phyloP scores from a whole-genome alignment of 2,329 filamentous ascomycete genomes.

The Phoma sp. region DNA sequence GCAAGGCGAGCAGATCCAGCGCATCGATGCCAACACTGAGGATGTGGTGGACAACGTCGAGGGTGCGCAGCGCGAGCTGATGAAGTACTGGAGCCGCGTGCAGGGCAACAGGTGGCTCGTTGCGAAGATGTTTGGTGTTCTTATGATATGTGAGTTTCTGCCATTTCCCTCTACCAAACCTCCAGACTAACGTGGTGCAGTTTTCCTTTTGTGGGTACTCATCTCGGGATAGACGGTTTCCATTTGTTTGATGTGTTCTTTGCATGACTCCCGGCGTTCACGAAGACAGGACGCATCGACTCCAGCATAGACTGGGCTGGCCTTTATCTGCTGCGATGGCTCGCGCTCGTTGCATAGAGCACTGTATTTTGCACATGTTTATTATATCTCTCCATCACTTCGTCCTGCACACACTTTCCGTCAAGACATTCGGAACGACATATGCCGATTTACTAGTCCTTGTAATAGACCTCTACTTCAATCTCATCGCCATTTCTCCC shows the following conservation, averaged over 20 bases:
- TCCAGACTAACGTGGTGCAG: constrained; percentile 14
- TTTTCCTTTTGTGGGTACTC: constrained; percentile 70
- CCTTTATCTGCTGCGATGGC: constrained; percentile 1
- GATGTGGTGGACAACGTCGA: constrained; percentile 99
- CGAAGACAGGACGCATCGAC: constrained; percentile 23
- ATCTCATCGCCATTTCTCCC: not conserved
- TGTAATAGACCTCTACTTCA: constrained; percentile 14
- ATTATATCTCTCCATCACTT: constrained; percentile 15
- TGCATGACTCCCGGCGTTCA: constrained; percentile 31
- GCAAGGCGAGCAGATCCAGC: constrained; percentile 96
- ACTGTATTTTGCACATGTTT: constrained; percentile 12
- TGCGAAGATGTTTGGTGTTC: constrained; percentile 81
- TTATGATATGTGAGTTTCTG: constrained; percentile 80
- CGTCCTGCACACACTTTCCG: constrained; percentile 1
- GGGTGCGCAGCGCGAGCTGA: constrained; percentile 89
- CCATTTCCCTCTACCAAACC: not conserved
- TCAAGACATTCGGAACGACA: constrained; percentile 1
- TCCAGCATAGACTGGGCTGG: constrained; percentile 12
- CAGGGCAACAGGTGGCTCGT: constrained; percentile 96
- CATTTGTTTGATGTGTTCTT: constrained; percentile 14
- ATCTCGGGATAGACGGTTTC: constrained; percentile 60
- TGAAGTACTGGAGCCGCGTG: constrained; percentile 96
- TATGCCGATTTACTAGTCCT: constrained; percentile 12
- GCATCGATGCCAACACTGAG: constrained; percentile 96
- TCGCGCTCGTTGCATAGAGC: constrained; percentile 19